Evolutionary conservation across 2,329 filamentous ascomycete species (phyloP), one percentile per base, ranked within the genome.

Genomic region (Colletotrichum zoysiae): DNA sequence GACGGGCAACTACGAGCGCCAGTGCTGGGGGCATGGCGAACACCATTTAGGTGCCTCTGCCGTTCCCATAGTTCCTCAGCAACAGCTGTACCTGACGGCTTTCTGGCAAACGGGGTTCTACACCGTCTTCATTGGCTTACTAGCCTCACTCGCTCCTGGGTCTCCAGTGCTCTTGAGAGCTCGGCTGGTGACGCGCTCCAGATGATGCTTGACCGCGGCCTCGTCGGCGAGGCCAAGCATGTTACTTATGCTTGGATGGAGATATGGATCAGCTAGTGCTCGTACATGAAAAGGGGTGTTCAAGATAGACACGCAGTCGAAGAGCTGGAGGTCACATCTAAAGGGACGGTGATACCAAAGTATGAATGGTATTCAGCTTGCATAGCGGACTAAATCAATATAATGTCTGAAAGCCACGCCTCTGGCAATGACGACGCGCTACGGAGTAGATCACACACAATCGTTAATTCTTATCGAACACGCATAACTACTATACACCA

Each of bases 181-280:
- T 88, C 87, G 0, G 86, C 89, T 0, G 80, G 88, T 1, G 88
- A 88, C 0, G 87, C 86, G 0, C 82, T 85, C 1, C 88, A 90
- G 76, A 67, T 90, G 70, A 76, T 90, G 75, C 77, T 88, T 57
- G 84, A 85, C 44, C 68, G 90, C 77, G 88, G 88, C 0, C 75
- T 90, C 30, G 88, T 90, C 1, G 88, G 90, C 77, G 89, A 91
- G 78, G 89, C 88, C 0, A 90, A 90, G 79, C 76, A 84, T 71
- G 79, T 90, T 33, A 85, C 86, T 0, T 78, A 86, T 23, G 84
- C 83, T 3, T 90, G 88, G 88, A 90, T 90, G 88, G 88, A 86
- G 2, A 82, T 87, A 56, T 90, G 87, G 87, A 88, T 80, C 5
- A 76, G 70, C 11, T n/a, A n/a, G 3, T 26, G 26, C 26, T 3